Base-by-base conservation (phyloP, 805 yeast species). In the Scheffersomyces lignosus region DNA sequence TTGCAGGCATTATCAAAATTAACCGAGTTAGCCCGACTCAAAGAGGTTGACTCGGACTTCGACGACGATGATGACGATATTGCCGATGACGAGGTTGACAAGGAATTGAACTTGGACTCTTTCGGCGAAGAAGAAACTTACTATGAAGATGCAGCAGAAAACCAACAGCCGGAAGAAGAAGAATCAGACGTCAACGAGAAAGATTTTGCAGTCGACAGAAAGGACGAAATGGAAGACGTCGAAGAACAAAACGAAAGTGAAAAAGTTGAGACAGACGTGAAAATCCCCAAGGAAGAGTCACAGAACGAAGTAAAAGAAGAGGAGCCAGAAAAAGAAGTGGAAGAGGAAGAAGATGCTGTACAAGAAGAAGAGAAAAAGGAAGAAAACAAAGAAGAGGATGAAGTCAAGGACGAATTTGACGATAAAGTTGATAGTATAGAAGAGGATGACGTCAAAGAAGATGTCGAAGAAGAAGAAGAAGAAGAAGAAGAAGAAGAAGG, bases 381-480 rank as follows among this genome's bases (percentile, higher is more conserved):
- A 16, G 37, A 14, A 14, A 33, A 39, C 10, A 35, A 44, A 23
- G 52, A 35, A n/a, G 45, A 29, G 8, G 46, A 27, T 8, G 41
- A 35, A 29, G 36, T 30, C 5, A 16, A 26, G 10, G 31, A 17
- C 23, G 17, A 27, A 14, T 26, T 13, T 8, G 20, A 16, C 7
- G 47, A 35, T 8, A 38, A 29, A 10, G 31, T 27, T 18, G 47
- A 35, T 6, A 49, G 30, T n/a, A 46, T 36, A 17, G 51, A 36
- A 17, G 51, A 36, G 8, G 47, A 45, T 3, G 48, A 47, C 12
- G 54, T 39, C 13, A 55, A 44, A 1, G 58, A 53, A 3, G 57
- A 47, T 5, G 80, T 73, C 1, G 79, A 73, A 0, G 77, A 70
- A 0, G 76, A 56, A 0, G 75, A 63, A 1, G 69, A 61, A 0